Base-by-base conservation (phyloP, 2,329 filamentous ascomycete species). In the Aureobasidium uvarum region DNA sequence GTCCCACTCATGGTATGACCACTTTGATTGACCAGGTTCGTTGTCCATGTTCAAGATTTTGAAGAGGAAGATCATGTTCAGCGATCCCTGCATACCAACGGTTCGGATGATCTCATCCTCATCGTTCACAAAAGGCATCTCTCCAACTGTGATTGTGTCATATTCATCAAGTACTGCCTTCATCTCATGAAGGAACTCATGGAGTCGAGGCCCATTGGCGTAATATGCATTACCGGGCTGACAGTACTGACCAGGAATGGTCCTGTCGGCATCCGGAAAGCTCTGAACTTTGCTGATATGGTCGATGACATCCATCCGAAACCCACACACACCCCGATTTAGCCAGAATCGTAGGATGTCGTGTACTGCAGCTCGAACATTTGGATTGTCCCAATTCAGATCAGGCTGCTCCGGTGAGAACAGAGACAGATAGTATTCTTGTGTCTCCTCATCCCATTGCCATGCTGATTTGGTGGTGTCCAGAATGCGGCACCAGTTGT, bases 321-420 rank as follows among this genome's bases (percentile, higher is more conserved):
- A 79, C 3, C 78, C 77, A 58, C 77, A 76, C 0, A 90, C 86
- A 2, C 90, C 90, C 28, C 85, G 84, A 52, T 89, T 79, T 0
- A 94, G 83, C 91, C 91, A 95, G 74, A 93, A 94, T 5, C 51
- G 62, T 68, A 72, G 69, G 14, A 69, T 66, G 39, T 87, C 81
- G 73, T 91, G 89, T 16, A 94, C 88, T 1, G 89, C 90, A 52
- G 84, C 78, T 14, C 89, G 83, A 0, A 88, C 84, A 16, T 84
- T 85, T 0, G 82, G 81, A 66, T 89, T 90, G 72, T 94, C 90
- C 90, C 90, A 95, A 77, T 95, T 95, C 16, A 95, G 81, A 70
- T 95, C 91, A 0, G 91, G 90, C 74, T 94, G 90, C 70, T 91
- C 87, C 8, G 83, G 84, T 8, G 87, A 87, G 74, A 91, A 95